These are phyloP conservation scores for Herpetomonas samuelpessoai DNA, from an alignment of 208 protist genomes.

Conservation along the genomic window DNA sequence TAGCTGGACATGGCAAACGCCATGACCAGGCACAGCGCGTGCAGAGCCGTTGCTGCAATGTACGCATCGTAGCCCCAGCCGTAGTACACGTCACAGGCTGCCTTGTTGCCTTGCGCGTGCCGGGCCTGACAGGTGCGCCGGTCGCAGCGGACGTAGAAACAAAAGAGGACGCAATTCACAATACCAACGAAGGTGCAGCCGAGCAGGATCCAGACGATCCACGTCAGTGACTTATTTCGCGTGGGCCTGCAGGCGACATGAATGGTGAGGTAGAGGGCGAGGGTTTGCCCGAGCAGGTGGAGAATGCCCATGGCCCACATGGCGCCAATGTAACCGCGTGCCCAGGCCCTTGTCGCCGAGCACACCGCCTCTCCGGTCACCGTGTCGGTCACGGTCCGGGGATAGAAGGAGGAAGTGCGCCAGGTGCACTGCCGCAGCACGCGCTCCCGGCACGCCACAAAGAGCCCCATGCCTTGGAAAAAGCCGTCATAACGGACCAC, in stretches of 20 bases:
- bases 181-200: constrained; percentile 31
- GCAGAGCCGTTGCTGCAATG: constrained; percentile 43
- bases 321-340: constrained; percentile 27
- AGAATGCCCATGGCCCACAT: constrained; percentile 54
- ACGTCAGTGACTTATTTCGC: constrained; percentile 27
- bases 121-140: constrained; percentile 31
- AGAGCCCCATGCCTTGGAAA: constrained; percentile 45
- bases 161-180: constrained; percentile 45
- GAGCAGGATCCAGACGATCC: constrained; percentile 29
- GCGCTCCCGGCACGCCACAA: constrained; percentile 39
- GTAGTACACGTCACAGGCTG: constrained; percentile 27
- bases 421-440: constrained; percentile 29
- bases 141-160: constrained; percentile 47
- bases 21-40: constrained; percentile 38
- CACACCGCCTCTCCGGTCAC: constrained; percentile 40
- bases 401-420: constrained; percentile 16
- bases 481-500: constrained; percentile 18
- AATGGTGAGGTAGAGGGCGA: constrained; percentile 22
- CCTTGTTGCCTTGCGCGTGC: constrained; percentile 2
- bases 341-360: constrained; percentile 21
- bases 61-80: constrained; percentile 59
- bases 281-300: constrained; percentile 30
- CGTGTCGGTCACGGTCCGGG: constrained; percentile 23
- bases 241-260: constrained; percentile 52
- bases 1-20: constrained; percentile 58